Percentiles rank a stretch among this genome's conserved stretches.
These are phyloP conservation scores for Ophiocordyceps robertsii DNA, from an alignment of 2,329 filamentous ascomycete species.

Conservation along the genomic window DNA sequence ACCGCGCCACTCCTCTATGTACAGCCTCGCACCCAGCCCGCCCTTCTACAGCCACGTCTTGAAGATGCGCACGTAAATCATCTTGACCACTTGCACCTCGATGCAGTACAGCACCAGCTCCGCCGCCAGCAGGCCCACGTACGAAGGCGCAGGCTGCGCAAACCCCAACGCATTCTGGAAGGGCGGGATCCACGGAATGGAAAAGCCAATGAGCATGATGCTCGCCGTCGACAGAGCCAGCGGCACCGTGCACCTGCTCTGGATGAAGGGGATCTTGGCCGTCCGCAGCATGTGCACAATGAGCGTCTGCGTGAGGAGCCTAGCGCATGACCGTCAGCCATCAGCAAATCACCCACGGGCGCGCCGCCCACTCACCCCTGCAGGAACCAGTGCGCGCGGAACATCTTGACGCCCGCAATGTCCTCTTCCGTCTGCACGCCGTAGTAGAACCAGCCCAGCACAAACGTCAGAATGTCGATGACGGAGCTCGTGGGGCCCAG, in stretches of 20 bases:
- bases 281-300: conserved; percentile 14
- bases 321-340: background rate
- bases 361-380: conserved; percentile 7
- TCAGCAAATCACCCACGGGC: background rate
- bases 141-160: conserved; percentile 7
- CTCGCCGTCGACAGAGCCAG: conserved; percentile 10
- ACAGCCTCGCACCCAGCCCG: background rate
- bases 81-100: conserved; percentile 14
- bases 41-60: conserved; percentile 10
- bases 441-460: conserved; percentile 11
- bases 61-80: conserved; percentile 12
- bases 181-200: conserved; percentile 11
- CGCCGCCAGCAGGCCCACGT: conserved; percentile 10
- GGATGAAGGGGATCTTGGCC: conserved; percentile 12
- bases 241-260: conserved; percentile 8
- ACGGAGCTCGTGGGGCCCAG: conserved; percentile 15
- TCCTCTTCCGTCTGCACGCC: conserved; percentile 7
- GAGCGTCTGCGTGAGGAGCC: conserved; percentile 14
- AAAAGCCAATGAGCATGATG: conserved; percentile 13
- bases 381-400: conserved; percentile 15
- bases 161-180: conserved; percentile 9
- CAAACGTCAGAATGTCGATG: conserved; percentile 12
- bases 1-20: background rate
- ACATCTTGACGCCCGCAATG: conserved; percentile 4
- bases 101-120: conserved; percentile 11